phyloP scores from a whole-genome alignment of 768 basidiomycete genomes.

The Tulasnella calospora region DNA sequence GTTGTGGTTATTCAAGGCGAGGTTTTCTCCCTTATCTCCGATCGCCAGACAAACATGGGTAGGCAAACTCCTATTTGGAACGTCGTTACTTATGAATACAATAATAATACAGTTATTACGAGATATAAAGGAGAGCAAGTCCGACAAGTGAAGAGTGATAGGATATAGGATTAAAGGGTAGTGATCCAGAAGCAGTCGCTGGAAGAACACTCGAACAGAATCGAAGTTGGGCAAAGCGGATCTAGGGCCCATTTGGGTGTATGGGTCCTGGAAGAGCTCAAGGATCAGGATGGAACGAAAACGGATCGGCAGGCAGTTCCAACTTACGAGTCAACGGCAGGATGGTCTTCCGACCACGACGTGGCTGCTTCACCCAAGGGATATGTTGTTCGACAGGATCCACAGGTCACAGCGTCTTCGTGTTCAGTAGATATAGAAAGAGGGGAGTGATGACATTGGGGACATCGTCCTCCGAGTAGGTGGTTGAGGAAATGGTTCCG shows the following conservation, averaged over 20 bases:
- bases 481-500: constrained; percentile 22
- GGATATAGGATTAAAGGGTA: not conserved
- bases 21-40: too few relatives aligned
- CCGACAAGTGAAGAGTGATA: not conserved
- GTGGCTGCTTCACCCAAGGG: constrained; percentile 16
- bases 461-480: constrained; percentile 4
- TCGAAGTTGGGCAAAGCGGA: not conserved
- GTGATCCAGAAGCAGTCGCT: constrained; percentile 8
- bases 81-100: not conserved
- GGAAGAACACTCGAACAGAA: constrained; percentile 12
- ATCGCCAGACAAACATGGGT: too few relatives aligned
- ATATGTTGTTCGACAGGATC: constrained; percentile 18
- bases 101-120: not conserved
- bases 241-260: not conserved
- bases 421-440: constrained; percentile 5
- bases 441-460: constrained; percentile 14
- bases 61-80: too few relatives aligned
- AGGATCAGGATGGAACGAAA: not conserved
- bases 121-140: not conserved
- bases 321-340: constrained; percentile 1
- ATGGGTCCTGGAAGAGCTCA: not conserved
- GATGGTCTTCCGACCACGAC: constrained; percentile 20
- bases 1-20: not conserved
- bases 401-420: constrained; percentile 10
- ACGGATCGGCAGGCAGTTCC: not conserved